Conservation (phyloP, 306 rosid genomes). For the Castanea sativa region DNA sequence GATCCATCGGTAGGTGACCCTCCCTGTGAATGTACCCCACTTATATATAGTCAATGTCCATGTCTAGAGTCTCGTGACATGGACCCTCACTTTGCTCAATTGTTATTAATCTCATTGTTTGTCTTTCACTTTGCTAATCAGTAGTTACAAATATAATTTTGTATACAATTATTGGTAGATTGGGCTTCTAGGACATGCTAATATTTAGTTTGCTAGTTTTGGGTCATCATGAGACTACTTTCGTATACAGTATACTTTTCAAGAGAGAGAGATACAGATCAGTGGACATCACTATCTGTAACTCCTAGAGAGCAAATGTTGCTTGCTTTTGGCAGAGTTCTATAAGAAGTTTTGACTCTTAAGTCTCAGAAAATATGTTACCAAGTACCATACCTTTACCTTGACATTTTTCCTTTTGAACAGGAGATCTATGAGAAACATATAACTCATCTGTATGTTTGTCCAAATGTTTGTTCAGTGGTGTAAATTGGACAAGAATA, state of each 20-base stretch:
- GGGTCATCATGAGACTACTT: background rate
- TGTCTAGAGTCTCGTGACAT: background rate
- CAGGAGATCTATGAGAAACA: background rate
- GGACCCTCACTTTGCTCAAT: background rate
- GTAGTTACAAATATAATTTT: background rate
- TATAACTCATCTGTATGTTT: background rate
- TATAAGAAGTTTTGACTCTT: background rate
- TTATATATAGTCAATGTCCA: background rate
- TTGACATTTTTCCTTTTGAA: background rate
- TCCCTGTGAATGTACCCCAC: background rate
- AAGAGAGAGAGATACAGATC: background rate
- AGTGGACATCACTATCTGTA: background rate
- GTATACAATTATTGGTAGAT: background rate
- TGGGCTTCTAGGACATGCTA: background rate
- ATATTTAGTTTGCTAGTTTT: background rate
- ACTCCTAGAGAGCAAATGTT: background rate
- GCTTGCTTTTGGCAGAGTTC: background rate
- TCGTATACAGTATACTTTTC: background rate
- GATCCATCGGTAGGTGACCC: constrained; percentile 61
- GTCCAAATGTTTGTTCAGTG: background rate
- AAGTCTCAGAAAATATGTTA: background rate
- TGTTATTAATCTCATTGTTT: background rate
- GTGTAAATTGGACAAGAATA: background rate
- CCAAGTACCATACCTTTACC: background rate
- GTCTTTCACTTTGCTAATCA: background rate